Evolutionary conservation across 1,284 basidiomycete genomes (phyloP).

Genomic region (Ustilago tritici): DNA sequence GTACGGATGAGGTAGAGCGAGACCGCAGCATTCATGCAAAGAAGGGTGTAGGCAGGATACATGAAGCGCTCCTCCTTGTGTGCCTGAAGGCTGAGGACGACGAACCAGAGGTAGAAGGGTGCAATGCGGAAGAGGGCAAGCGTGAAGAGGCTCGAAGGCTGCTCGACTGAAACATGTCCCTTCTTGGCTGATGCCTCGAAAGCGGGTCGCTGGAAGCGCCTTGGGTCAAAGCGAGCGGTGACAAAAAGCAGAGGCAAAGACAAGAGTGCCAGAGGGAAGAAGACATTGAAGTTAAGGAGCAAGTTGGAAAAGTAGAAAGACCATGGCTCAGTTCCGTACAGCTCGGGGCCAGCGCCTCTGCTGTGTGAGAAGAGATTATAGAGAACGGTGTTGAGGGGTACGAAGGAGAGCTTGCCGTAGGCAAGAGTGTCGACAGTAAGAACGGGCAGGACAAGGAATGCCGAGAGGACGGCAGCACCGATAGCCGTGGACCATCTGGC

Average conservation of each 20-base stretch:
- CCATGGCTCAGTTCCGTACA: constrained; percentile 92
- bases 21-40: constrained; percentile 94
- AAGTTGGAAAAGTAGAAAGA: constrained; percentile 73
- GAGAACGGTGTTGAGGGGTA: constrained; percentile 90
- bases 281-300: constrained; percentile 90
- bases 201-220: constrained; percentile 80
- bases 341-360: constrained; percentile 81
- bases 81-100: constrained; percentile 81
- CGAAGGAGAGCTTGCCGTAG: constrained; percentile 83
- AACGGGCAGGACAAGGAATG: constrained; percentile 75
- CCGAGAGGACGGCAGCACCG: constrained; percentile 75
- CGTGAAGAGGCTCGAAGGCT: constrained; percentile 41
- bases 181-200: constrained; percentile 67
- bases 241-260: constrained; percentile 78
- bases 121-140: constrained; percentile 80
- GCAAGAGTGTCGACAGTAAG: constrained; percentile 79
- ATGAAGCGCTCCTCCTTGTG: constrained; percentile 99
- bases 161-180: constrained; percentile 21
- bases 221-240: constrained; percentile 81
- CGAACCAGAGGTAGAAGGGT: constrained; percentile 90
- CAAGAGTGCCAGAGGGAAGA: constrained; percentile 78
- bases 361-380: constrained; percentile 85
- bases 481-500: constrained; percentile 77
- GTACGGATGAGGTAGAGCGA: constrained; percentile 74
- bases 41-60: constrained; percentile 90